Evolutionary conservation across 441 rosid species (phyloP).

Genomic region (Erysimum cheiri): DNA sequence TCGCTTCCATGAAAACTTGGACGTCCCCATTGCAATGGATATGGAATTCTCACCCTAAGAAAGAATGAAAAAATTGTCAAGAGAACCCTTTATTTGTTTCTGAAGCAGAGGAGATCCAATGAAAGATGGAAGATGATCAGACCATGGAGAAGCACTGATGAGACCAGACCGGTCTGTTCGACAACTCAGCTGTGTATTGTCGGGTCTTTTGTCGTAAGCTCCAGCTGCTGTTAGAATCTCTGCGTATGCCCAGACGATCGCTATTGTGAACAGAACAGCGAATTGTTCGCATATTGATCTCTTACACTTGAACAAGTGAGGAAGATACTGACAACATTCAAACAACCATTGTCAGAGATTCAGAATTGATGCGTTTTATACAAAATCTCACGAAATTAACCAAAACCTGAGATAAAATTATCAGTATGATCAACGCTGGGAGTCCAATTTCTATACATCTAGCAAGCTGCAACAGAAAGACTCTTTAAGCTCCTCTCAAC

Average conservation of each 20-base stretch:
- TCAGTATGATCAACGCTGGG: conserved; percentile 68
- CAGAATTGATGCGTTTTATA: neutral
- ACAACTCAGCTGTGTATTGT: conserved; percentile 73
- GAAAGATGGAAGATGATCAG: conserved; percentile 31
- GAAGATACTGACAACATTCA: conserved; percentile 57
- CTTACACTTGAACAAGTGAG: conserved; percentile 58
- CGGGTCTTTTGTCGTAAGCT: conserved; percentile 62
- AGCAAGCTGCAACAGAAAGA: conserved; percentile 61
- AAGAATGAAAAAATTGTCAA: neutral
- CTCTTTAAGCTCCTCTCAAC: neutral
- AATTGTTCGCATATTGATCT: conserved; percentile 50
- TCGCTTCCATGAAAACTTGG: conserved; percentile 73
- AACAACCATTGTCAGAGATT: conserved; percentile 24
- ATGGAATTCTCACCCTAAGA: conserved; percentile 77
- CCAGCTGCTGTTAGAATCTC: conserved; percentile 81
- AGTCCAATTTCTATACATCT: conserved; percentile 84
- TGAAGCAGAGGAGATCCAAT: conserved; percentile 23
- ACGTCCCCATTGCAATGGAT: conserved; percentile 84
- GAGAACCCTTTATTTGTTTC: neutral
- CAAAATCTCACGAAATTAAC: neutral
- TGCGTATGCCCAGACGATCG: conserved; percentile 70
- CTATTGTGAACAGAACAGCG: conserved; percentile 64
- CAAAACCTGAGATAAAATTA: conserved; percentile 76
- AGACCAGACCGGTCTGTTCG: conserved; percentile 87
- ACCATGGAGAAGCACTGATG: conserved; percentile 80